Conservation (phyloP, 139 green algal genomes). For the Coccomyxa sp. region DNA sequence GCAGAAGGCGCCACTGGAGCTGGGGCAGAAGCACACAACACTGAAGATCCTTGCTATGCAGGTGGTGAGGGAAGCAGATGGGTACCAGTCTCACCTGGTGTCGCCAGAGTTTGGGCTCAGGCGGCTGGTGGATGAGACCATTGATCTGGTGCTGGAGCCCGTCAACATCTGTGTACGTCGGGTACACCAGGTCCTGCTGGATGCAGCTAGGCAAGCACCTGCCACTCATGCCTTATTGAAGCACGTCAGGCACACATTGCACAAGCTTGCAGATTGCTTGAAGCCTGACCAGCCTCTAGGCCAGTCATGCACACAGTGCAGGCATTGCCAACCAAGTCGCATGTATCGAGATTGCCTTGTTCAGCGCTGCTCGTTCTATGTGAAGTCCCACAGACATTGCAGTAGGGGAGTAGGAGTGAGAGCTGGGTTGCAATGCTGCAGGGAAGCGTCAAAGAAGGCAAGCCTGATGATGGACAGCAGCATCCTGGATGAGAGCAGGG, state of each 20-base stretch:
- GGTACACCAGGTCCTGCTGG: slow-evolving; percentile 60
- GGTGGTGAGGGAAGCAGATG: slow-evolving; percentile 75
- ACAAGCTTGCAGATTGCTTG: too few species aligned
- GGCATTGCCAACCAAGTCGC: too few species aligned
- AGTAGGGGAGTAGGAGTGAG: too few species aligned
- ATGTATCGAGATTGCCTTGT: too few species aligned
- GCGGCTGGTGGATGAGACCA: slow-evolving; percentile 55
- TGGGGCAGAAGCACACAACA: too few species aligned
- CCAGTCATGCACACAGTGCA: too few species aligned
- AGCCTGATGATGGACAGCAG: slow-evolving; percentile 52
- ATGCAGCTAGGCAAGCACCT: slow-evolving; percentile 49
- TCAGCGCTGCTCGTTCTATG: too few species aligned
- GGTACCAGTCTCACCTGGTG: slow-evolving; percentile 83
- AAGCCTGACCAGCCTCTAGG: too few species aligned
- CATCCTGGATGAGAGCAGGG: slow-evolving; percentile 34
- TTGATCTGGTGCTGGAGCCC: slow-evolving; percentile 59
- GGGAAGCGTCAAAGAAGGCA: slow-evolving; percentile 54
- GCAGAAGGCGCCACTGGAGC: too few species aligned
- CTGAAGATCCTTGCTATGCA: slow-evolving; percentile 23
- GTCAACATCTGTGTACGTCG: slow-evolving; percentile 59
- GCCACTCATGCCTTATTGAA: too few species aligned
- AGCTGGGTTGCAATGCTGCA: slow-evolving; percentile 16
- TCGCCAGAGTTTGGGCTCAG: slow-evolving; percentile 80
- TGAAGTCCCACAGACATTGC: too few species aligned
- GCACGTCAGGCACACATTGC: too few species aligned